These are phyloP conservation scores for Leavenworthia alabamica DNA, from an alignment of 345 rosid genomes.

Conservation along the genomic window DNA sequence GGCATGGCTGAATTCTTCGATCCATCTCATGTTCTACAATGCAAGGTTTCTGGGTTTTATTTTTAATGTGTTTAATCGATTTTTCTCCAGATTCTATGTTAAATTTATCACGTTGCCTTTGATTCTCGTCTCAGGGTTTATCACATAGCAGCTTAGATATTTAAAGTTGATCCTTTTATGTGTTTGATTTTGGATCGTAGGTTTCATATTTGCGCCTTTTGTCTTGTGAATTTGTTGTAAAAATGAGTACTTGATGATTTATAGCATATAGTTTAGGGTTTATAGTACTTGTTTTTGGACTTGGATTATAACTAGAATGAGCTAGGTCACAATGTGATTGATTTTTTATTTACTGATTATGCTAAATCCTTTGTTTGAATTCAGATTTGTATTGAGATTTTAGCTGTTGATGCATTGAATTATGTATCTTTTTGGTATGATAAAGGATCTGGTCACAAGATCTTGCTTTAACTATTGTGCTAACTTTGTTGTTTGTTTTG, in stretches of 20 bases:
- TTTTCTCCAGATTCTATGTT: constrained; percentile 2
- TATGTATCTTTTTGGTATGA: background rate
- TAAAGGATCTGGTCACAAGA: background rate
- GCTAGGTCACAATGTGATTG: background rate
- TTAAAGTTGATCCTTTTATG: background rate
- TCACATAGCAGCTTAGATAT: background rate
- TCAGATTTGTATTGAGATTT: background rate
- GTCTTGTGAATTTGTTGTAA: background rate
- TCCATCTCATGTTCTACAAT: constrained; percentile 58
- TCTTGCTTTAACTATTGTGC: background rate
- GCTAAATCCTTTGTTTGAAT: background rate
- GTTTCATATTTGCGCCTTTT: background rate
- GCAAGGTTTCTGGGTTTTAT: constrained; percentile 48
- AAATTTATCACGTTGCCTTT: background rate
- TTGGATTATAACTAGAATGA: constrained; percentile 16
- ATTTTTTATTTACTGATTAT: background rate
- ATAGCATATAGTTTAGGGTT: background rate
- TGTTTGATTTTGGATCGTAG: background rate
- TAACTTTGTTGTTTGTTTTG: constrained; percentile 10
- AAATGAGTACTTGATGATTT: background rate
- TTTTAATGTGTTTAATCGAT: constrained; percentile 9
- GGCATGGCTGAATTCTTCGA: constrained; percentile 96
- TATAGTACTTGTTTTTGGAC: background rate
- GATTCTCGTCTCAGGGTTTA: background rate
- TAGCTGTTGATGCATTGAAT: background rate